These are phyloP conservation scores for Corchorus olitorius DNA, from an alignment of 345 rosid species.

Conservation along the genomic window DNA sequence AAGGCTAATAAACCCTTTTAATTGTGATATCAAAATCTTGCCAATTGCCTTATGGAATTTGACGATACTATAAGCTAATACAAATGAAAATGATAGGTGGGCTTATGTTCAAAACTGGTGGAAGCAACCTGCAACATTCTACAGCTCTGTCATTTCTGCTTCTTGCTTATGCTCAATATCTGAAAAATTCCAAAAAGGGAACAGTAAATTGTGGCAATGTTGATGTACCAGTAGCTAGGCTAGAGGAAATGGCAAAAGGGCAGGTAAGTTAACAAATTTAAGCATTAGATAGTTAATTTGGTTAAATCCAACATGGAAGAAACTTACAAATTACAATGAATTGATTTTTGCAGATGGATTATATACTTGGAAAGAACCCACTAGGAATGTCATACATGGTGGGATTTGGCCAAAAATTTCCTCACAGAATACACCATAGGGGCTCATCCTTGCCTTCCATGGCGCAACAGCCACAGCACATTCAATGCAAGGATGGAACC, in stretches of 20 bases:
- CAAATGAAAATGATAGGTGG: slow-evolving; percentile 37
- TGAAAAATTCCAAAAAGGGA: slow-evolving; percentile 11
- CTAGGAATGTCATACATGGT: slow-evolving; percentile 63
- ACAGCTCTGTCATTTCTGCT: slow-evolving; percentile 53
- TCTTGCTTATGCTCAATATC: slow-evolving; percentile 47
- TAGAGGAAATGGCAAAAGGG: slow-evolving; percentile 38
- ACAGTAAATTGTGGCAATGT: slow-evolving; percentile 36
- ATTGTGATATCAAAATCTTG: too few relatives aligned
- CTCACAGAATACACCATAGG: slow-evolving; percentile 59
- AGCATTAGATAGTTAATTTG: background rate
- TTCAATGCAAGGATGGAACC: slow-evolving; percentile 49
- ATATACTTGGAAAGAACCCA: slow-evolving; percentile 64
- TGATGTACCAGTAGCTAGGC: slow-evolving; percentile 32
- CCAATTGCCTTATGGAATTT: background rate
- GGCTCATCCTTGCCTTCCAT: slow-evolving; percentile 56
- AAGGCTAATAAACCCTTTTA: too few relatives aligned
- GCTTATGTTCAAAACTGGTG: slow-evolving; percentile 50
- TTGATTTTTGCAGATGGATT: slow-evolving; percentile 43
- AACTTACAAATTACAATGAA: background rate
- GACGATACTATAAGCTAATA: background rate
- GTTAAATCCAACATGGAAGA: too few relatives aligned
- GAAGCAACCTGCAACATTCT: slow-evolving; percentile 56
- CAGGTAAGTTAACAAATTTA: slow-evolving; percentile 38
- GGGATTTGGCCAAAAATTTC: slow-evolving; percentile 50
- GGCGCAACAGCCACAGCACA: slow-evolving; percentile 27